Evolutionary conservation across 192 early-diverging fungal species (phyloP), one percentile per base, ranked within the genome.

Genomic region (Globomyces pollinis-pini): DNA sequence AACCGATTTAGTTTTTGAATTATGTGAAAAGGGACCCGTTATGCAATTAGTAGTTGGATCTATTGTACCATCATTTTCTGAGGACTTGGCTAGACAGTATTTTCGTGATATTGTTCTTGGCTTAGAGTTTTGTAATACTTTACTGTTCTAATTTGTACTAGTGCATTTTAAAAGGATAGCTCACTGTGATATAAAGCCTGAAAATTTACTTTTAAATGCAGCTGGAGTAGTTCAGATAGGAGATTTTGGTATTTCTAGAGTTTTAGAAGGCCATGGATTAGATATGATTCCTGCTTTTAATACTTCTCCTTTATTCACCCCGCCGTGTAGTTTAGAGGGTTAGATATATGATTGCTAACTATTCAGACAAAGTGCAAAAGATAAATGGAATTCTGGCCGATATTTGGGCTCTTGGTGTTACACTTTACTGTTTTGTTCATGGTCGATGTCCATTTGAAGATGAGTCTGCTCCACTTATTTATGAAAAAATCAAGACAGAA

Each of bases 161-260:
- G 81, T 81, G 20, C 82, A 84, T 55, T 70, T 62, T 49, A 71
- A 77, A 32, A 65, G 62, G 0, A 80, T 84, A 43, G 78, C 84
- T 43, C 82, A 84, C 53, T 61, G 77, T 12, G 82, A 84, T 60
- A 23, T 84, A 8, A 84, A 84, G 38, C 82, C 80, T 11, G 80
- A 79, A 38, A 83, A 80, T 52, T 38, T 84, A 21, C 73, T 84
- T 16, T 45, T 77, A 5, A 72, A 59, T 1, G 55, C 39, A 1
- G 42, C 75, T 15, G 31, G 42, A 23, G n/a, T 38, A 26, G 54
- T 84, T 2, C 76, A 78, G 63, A 79, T 84, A 30, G 65, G 74
- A 4, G 82, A 84, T 56, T 84, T 84, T 65, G 82, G 82, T 3
- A 84, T 84, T 29, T 79, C 80, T 31, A 66, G 69, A 44, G 76